These are phyloP conservation scores for Dimargaris xerosporica DNA, from an alignment of 192 early-diverging fungal genomes.

Conservation along the genomic window DNA sequence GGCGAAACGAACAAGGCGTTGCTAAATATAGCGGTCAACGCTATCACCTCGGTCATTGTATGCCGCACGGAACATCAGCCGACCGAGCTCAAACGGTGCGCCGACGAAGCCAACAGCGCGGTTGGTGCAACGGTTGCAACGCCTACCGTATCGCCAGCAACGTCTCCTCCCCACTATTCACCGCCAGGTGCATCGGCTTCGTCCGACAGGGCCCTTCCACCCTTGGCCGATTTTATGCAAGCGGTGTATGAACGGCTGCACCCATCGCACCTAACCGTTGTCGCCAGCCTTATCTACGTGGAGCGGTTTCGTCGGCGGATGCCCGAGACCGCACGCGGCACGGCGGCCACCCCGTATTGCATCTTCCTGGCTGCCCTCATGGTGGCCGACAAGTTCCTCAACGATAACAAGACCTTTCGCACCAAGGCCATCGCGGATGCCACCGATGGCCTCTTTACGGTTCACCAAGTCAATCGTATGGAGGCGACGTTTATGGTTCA, in stretches of 20 bases:
- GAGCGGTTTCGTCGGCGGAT: conserved; percentile 45
- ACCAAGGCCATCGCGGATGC: conserved; percentile 5
- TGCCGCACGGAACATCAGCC: neutral
- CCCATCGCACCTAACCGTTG: conserved; percentile 18
- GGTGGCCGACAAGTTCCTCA: conserved; percentile 43
- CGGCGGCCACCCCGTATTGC: conserved; percentile 53
- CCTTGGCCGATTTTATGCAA: neutral
- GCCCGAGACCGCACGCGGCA: conserved; percentile 43
- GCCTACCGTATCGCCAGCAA: too few species aligned
- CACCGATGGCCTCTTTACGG: neutral
- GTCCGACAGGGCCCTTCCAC: neutral
- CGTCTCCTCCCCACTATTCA: too few species aligned
- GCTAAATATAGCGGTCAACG: neutral
- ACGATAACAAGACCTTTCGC: conserved; percentile 1
- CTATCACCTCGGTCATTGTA: neutral
- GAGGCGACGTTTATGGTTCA: conserved; percentile 5
- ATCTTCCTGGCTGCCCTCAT: conserved; percentile 55
- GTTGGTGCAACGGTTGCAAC: too few species aligned
- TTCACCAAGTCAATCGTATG: conserved; percentile 6
- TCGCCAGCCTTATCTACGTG: conserved; percentile 56
- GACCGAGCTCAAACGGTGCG: neutral
- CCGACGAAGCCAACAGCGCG: too few species aligned
- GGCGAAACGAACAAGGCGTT: neutral
- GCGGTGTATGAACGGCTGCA: neutral
- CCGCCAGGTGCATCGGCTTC: too few species aligned